Conservation (phyloP, 805 yeast species). For the Saccharomycopsis fibuligera region DNA sequence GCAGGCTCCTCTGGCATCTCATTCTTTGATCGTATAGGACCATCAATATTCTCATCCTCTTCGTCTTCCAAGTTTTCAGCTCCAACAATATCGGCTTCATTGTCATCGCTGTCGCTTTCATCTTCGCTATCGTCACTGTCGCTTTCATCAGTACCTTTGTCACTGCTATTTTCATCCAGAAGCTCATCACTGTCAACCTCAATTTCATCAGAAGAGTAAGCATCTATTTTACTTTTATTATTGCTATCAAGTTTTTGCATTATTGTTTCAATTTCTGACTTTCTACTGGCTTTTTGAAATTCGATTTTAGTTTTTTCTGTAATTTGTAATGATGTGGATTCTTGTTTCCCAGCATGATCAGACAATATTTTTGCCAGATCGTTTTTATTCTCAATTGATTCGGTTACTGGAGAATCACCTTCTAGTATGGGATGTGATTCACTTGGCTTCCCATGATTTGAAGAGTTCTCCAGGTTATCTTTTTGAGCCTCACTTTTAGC, state of each 20-base stretch:
- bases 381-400: not conserved
- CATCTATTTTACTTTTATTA: not conserved
- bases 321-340: not conserved
- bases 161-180: not conserved
- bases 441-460: no score
- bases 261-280: slow-evolving; percentile 4
- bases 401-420: not conserved
- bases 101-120: slow-evolving; percentile 29
- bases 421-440: no score
- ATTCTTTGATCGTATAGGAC: slow-evolving; percentile 73
- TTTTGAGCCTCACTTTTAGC: no score
- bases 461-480: not conserved
- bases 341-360: not conserved
- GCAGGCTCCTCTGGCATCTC: slow-evolving; percentile 68
- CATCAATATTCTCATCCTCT: slow-evolving; percentile 42
- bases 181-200: not conserved
- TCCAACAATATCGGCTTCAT: slow-evolving; percentile 24
- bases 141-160: slow-evolving; percentile 7
- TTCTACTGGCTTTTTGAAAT: slow-evolving; percentile 1
- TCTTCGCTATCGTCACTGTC: slow-evolving; percentile 12
- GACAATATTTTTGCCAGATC: not conserved
- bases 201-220: slow-evolving; percentile 8
- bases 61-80: slow-evolving; percentile 26
- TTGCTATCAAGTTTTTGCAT: not conserved
- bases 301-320: not conserved